Evolutionary conservation across 345 rosid genomes (phyloP).

Genomic region (Xanthoceras sorbifolium): DNA sequence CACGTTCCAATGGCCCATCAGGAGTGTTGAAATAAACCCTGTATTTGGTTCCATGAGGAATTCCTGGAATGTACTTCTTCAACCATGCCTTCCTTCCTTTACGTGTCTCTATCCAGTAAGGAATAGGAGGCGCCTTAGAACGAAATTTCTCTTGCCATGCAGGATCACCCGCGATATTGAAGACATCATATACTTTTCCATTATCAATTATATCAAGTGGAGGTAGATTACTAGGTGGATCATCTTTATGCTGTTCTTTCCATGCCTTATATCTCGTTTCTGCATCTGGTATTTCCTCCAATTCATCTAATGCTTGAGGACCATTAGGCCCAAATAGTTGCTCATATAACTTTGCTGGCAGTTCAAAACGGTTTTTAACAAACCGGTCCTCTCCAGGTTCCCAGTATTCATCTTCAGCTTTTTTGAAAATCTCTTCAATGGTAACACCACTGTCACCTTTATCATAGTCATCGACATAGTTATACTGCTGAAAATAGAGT

Average conservation of each 20-base stretch:
- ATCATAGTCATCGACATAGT: conserved; percentile 81
- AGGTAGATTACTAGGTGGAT: conserved; percentile 87
- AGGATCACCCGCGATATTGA: conserved; percentile 53
- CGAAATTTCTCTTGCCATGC: conserved; percentile 68
- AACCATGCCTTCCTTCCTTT: conserved; percentile 96
- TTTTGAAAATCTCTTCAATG: conserved; percentile 73
- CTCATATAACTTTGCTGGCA: conserved; percentile 92
- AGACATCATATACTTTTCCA: conserved; percentile 79
- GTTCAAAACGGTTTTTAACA: conserved; percentile 71
- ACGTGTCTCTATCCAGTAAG: conserved; percentile 93
- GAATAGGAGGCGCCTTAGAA: conserved; percentile 70
- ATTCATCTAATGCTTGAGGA: conserved; percentile 83
- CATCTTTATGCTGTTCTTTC: conserved; percentile 84
- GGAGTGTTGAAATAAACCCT: conserved; percentile 92
- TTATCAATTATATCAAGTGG: conserved; percentile 72
- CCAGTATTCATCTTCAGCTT: conserved; percentile 92
- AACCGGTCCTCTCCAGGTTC: conserved; percentile 94
- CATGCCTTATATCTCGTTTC: conserved; percentile 77
- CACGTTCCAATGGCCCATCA: conserved; percentile 81
- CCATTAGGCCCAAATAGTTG: conserved; percentile 90
- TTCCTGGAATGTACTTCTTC: conserved; percentile 74
- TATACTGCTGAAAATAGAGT: conserved; percentile 94
- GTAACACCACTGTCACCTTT: conserved; percentile 84
- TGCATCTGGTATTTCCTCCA: conserved; percentile 74
- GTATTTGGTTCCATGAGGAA: conserved; percentile 94